A percentile compares a stretch with the other conserved stretches of the same genome.
Evolutionary conservation across 176 grass and related monocot genomes (phyloP).

Genomic region (Cocos nucifera): DNA sequence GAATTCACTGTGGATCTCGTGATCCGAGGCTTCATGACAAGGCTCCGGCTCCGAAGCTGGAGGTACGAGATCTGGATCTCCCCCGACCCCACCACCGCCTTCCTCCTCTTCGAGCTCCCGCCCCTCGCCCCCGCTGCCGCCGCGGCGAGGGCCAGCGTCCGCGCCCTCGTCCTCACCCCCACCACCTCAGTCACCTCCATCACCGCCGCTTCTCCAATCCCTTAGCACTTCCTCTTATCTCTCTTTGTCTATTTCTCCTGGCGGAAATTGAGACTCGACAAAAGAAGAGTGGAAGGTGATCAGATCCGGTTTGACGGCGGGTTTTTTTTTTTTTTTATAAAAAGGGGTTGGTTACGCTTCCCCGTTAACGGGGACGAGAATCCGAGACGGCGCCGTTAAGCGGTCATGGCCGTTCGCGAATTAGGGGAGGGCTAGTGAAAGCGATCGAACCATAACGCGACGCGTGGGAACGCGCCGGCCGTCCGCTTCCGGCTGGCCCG

Average conservation of each 20-base stretch:
- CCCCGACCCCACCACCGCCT: neutral
- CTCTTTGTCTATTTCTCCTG: neutral
- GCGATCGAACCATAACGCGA: too few species aligned
- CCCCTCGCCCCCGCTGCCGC: neutral
- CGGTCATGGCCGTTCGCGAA: too few species aligned
- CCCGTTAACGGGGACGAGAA: too few species aligned
- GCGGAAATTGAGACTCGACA: neutral
- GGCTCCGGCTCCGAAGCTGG: neutral
- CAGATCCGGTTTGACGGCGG: conserved; percentile 11
- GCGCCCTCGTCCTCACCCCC: neutral
- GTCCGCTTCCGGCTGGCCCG: too few species aligned
- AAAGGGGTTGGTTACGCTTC: neutral
- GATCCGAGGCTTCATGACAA: neutral
- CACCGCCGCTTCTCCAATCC: neutral
- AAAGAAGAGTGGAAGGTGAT: neutral
- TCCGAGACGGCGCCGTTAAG: too few species aligned
- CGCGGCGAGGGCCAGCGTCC: neutral
- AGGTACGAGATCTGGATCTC: neutral
- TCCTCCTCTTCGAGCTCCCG: conserved; percentile 5
- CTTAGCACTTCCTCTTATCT: neutral
- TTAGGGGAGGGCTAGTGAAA: too few species aligned
- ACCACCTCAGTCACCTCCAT: neutral
- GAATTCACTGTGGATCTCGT: neutral
- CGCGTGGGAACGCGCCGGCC: too few species aligned
- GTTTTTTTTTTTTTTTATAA: neutral